Base-by-base conservation (phyloP, 371 early-diverging fungal species). In the Mucor mucedo region DNA sequence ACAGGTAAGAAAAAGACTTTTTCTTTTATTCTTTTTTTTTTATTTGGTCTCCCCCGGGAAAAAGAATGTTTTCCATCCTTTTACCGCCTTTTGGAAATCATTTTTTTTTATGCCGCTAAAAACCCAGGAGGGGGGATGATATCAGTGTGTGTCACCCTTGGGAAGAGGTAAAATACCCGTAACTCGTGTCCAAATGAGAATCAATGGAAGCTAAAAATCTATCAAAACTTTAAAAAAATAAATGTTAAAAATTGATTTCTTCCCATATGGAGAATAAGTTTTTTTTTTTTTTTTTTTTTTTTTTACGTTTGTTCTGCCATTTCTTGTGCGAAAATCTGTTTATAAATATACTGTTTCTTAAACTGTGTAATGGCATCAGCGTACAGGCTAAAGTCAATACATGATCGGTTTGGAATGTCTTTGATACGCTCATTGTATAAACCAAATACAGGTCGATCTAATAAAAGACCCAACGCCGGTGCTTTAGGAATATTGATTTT, bases 401-500 rank as follows among this genome's bases (percentile, higher is more conserved):
- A 71, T 2, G 66, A 65, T 63, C 53, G 60, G 5, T 68, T 66
- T 3, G 62, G 55, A 8, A 69, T 16, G 3, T 27, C 16, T 29
- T 42, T 30, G 21, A 79, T 52, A 13, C 60, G 63, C 52, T 77
- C 77, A 58, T 93, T 95, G 68, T 91, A 94, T 3, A 79, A 72
- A 13, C 78, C 73, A 66, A 89, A 95, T 42, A 93, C 75, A 1
- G 90, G 87, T 69, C 87, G 77, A 52, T 98, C 93, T 4, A 99
- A 82, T 50, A 98, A 80, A 27, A 99, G 83, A 21, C 99, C 99
- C n/a, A 95, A 76, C 1, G 95, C 93, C 8, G 99, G 99, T 7
- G 96, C 98, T 80, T 98, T 99, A 41, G 99, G 99, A 41, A 99
- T 92, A 76, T 98, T 99, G 56, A 97, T 82, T 27, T 49, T 69